Percentiles rank a stretch among this genome's conserved stretches.
phyloP scores from a whole-genome alignment of 2,329 filamentous ascomycete genomes.

The Fusarium tricinctum region DNA sequence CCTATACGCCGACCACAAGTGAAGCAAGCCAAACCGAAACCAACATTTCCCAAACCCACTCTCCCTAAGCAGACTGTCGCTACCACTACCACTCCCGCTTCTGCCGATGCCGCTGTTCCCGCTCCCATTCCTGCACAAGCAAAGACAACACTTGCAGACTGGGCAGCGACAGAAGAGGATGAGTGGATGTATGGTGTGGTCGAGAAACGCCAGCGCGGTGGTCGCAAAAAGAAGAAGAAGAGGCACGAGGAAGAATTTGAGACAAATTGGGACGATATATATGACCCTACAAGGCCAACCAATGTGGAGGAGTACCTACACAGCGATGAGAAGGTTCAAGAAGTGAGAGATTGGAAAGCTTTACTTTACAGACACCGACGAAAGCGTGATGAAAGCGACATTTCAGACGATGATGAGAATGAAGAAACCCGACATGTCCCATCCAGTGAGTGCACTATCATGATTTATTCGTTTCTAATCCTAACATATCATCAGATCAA shows the following conservation, averaged over 20 bases:
- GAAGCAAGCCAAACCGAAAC: constrained; percentile 72
- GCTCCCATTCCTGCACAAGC: constrained; percentile 57
- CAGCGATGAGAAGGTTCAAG: constrained; percentile 85
- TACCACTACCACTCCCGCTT: too few species aligned
- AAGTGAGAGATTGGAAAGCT: constrained; percentile 88
- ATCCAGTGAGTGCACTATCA: constrained; percentile 53
- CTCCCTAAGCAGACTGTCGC: constrained; percentile 52
- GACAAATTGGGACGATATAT: constrained; percentile 92
- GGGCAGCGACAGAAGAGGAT: constrained; percentile 82
- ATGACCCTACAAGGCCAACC: constrained; percentile 86
- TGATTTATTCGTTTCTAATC: constrained; percentile 13
- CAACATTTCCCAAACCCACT: constrained; percentile 65
- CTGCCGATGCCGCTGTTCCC: constrained; percentile 30
- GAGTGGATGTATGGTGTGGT: constrained; percentile 77
- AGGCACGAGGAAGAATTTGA: constrained; percentile 66
- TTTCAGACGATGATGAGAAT: constrained; percentile 58
- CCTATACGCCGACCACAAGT: constrained; percentile 83
- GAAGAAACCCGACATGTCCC: constrained; percentile 48
- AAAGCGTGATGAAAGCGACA: constrained; percentile 58
- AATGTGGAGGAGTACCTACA: constrained; percentile 87
- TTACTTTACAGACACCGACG: constrained; percentile 79
- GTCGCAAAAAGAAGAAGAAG: constrained; percentile 81
- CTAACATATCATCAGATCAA: constrained; percentile 60
- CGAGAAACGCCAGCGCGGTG: constrained; percentile 80
- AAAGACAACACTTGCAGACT: constrained; percentile 84